phyloP scores from a whole-genome alignment of 768 basidiomycete species.

The Leccinum boreale region DNA sequence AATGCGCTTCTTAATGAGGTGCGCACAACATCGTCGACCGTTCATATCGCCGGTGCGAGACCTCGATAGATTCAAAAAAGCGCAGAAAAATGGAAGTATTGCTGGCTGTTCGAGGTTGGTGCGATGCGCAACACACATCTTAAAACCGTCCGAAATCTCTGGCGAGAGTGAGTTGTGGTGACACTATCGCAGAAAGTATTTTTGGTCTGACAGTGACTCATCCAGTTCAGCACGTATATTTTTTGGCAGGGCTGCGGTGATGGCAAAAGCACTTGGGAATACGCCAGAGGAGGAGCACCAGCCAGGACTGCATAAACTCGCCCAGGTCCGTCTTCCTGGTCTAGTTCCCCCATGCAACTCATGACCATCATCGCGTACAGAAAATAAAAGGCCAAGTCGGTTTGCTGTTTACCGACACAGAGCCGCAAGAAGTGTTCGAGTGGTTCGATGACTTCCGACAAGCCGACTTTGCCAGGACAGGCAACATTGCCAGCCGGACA shows the following conservation, averaged over 20 bases:
- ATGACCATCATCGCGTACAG: constrained; percentile 38
- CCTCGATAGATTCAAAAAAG: constrained; percentile 72
- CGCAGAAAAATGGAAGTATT: constrained; percentile 88
- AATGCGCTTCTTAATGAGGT: constrained; percentile 77
- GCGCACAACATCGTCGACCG: constrained; percentile 20
- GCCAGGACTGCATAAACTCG: constrained; percentile 73
- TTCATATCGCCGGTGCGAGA: constrained; percentile 4
- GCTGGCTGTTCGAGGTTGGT: constrained; percentile 94
- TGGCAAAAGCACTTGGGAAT: constrained; percentile 93
- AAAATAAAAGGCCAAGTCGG: constrained; percentile 95
- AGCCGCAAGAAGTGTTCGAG: constrained; percentile 85
- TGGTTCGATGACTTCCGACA: constrained; percentile 93
- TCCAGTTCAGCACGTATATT: constrained; percentile 75
- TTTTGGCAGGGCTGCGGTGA: constrained; percentile 82
- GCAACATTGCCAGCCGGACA: constrained; percentile 73
- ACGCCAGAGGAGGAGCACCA: constrained; percentile 85
- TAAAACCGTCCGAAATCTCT: constrained; percentile 88
- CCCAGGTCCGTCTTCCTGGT: constrained; percentile 54
- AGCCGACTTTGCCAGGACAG: constrained; percentile 88
- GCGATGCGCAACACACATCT: constrained; percentile 94
- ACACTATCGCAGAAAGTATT: background rate
- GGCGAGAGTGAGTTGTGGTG: constrained; percentile 73
- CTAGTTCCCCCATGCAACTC: constrained; percentile 3
- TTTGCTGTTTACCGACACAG: constrained; percentile 85
- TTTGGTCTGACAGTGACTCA: constrained; percentile 8